A percentile compares a stretch with the other conserved stretches of the same genome.
Evolutionary conservation across 2,329 filamentous ascomycete genomes (phyloP).

Genomic region (Allantophomopsis lycopodina): DNA sequence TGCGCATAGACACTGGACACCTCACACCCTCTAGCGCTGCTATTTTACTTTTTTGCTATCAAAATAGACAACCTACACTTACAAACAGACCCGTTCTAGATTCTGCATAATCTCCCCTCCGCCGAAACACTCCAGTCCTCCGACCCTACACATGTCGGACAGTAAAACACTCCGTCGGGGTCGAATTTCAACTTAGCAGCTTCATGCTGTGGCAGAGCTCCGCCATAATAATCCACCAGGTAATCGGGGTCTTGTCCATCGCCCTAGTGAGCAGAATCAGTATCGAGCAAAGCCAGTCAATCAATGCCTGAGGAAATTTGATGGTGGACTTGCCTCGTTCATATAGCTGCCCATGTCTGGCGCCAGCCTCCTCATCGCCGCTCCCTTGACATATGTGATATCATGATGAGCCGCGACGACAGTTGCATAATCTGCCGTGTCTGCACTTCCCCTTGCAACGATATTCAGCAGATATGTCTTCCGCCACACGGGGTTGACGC

Average conservation of each 20-base stretch:
- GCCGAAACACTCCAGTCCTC: slow-evolving; percentile 12
- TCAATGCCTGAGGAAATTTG: too few relatives aligned
- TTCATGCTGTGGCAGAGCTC: slow-evolving; percentile 17
- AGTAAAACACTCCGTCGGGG: slow-evolving; percentile 20
- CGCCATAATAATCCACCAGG: slow-evolving; percentile 20
- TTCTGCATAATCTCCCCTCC: too few relatives aligned
- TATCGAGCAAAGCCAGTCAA: too few relatives aligned
- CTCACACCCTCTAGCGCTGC: too few relatives aligned
- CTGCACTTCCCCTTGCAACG: slow-evolving; percentile 4
- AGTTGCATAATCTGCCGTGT: slow-evolving; percentile 4
- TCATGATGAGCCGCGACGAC: slow-evolving; percentile 12
- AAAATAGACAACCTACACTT: too few relatives aligned
- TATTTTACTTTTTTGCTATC: too few relatives aligned
- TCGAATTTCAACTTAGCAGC: slow-evolving; percentile 21
- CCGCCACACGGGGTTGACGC: slow-evolving; percentile 17
- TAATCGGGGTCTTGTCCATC: slow-evolving; percentile 21
- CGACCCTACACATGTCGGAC: slow-evolving; percentile 24
- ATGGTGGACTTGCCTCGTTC: slow-evolving; percentile 18
- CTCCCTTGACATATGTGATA: slow-evolving; percentile 16
- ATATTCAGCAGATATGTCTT: slow-evolving; percentile 9
- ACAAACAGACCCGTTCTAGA: too few relatives aligned
- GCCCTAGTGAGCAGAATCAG: slow-evolving; percentile 6
- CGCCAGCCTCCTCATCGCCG: slow-evolving; percentile 19
- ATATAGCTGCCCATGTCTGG: slow-evolving; percentile 26
- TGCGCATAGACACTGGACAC: too few relatives aligned